These are phyloP conservation scores for Oidiodendron maius DNA, from an alignment of 495 filamentous ascomycete genomes.

Conservation along the genomic window DNA sequence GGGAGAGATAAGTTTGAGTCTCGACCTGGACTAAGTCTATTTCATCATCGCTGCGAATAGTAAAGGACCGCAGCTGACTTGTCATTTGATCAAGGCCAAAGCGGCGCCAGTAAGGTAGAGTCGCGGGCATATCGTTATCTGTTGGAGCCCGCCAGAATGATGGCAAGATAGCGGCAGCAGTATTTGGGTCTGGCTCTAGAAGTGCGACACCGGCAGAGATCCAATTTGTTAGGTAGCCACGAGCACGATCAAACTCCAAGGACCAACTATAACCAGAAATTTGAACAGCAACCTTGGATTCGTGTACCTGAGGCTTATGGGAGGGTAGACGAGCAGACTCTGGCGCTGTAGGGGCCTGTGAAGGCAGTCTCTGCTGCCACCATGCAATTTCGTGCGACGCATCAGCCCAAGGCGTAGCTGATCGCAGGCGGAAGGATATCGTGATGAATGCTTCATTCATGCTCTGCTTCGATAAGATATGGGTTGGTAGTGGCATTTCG, in stretches of 20 bases:
- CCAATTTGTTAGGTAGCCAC: neutral
- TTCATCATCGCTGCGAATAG: constrained; percentile 28
- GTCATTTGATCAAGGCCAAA: constrained; percentile 27
- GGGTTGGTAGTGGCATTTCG: constrained; percentile 4
- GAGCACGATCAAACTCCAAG: neutral
- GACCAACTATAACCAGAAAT: neutral
- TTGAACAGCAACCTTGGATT: neutral
- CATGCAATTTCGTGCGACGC: constrained; percentile 30
- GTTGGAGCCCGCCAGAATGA: constrained; percentile 51
- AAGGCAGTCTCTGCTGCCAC: constrained; percentile 20
- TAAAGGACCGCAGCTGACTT: constrained; percentile 26
- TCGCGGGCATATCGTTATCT: constrained; percentile 55
- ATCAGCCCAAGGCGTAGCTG: constrained; percentile 26
- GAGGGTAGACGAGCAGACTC: neutral
- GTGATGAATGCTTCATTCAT: constrained; percentile 26
- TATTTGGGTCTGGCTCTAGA: neutral
- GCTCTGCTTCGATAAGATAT: constrained; percentile 7
- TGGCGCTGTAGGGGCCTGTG: neutral
- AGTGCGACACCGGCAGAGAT: constrained; percentile 19
- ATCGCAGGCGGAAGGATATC: constrained; percentile 25
- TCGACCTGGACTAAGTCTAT: constrained; percentile 32
- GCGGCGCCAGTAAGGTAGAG: constrained; percentile 34
- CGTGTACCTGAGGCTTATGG: neutral
- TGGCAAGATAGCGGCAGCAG: neutral
- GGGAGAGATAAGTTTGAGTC: constrained; percentile 12